These are phyloP conservation scores for Fusarium chaquense DNA, from an alignment of 2,329 filamentous ascomycete genomes.

Conservation along the genomic window DNA sequence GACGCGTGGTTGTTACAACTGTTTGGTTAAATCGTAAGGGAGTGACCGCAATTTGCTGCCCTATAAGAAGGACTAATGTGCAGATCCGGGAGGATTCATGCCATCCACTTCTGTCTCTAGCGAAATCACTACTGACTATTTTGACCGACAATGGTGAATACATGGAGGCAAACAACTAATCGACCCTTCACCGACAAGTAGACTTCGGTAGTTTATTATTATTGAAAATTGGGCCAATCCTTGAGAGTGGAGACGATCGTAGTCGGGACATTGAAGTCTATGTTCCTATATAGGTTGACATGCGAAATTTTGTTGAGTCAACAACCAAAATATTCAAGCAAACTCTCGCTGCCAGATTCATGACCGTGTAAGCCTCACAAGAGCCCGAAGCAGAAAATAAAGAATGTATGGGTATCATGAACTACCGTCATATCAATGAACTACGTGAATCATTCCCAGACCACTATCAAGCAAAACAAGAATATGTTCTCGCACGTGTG, in stretches of 20 bases:
- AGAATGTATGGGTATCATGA: conserved; percentile 47
- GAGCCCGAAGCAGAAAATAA: neutral
- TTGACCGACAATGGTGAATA: too few species aligned
- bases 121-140: neutral
- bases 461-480: conserved; percentile 26
- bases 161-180: neutral
- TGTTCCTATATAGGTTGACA: neutral
- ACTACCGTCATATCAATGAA: conserved; percentile 45
- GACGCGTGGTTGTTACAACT: neutral
- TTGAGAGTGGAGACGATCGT: neutral
- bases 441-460: conserved; percentile 45
- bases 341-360: neutral
- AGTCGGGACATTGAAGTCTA: neutral
- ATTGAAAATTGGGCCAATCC: neutral
- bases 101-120: conserved; percentile 5
- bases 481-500: conserved; percentile 10
- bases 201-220: neutral
- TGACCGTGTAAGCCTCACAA: neutral
- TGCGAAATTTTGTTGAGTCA: neutral
- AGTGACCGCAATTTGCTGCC: neutral
- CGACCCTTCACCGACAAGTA: neutral
- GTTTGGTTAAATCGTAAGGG: neutral
- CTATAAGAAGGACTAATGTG: neutral
- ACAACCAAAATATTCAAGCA: neutral
- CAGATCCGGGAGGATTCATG: neutral